These are phyloP conservation scores for Teratosphaeria pseudoeucalypti DNA, from an alignment of 2,329 filamentous ascomycete genomes.

Conservation along the genomic window DNA sequence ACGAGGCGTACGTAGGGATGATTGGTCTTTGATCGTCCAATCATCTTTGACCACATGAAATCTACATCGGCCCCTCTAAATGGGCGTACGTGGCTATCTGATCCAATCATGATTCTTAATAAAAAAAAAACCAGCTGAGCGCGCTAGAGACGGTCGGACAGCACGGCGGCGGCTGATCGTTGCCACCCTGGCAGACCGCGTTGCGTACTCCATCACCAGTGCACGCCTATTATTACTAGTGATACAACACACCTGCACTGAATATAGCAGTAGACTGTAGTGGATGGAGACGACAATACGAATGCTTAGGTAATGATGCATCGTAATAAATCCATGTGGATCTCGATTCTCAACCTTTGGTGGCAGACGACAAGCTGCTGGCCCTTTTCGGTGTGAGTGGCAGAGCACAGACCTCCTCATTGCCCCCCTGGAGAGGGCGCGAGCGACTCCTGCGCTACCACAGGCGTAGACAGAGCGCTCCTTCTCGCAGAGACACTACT, in stretches of 20 bases:
- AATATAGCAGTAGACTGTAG: background rate
- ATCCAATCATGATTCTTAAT: background rate
- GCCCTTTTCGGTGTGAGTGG: background rate
- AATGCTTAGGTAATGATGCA: too few relatives aligned
- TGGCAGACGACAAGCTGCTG: background rate
- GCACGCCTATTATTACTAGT: too few relatives aligned
- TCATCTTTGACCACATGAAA: background rate
- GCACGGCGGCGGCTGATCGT: background rate
- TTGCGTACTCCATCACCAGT: background rate
- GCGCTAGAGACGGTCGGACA: background rate
- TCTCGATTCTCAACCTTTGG: background rate
- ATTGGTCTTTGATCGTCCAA: background rate
- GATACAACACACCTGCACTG: background rate
- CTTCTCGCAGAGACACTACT: background rate
- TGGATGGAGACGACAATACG: too few relatives aligned
- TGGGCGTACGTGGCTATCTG: background rate
- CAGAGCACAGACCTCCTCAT: background rate
- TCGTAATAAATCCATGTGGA: background rate
- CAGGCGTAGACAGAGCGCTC: background rate
- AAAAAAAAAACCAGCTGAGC: background rate
- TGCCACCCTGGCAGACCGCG: background rate
- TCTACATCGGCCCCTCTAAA: background rate
- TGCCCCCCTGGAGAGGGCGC: background rate
- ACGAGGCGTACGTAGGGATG: background rate
- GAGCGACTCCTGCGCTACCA: background rate